A percentile compares a stretch with the other conserved stretches of the same genome.
phyloP scores from a whole-genome alignment of 805 yeast species.

The Diddensiella santjacobensis region DNA sequence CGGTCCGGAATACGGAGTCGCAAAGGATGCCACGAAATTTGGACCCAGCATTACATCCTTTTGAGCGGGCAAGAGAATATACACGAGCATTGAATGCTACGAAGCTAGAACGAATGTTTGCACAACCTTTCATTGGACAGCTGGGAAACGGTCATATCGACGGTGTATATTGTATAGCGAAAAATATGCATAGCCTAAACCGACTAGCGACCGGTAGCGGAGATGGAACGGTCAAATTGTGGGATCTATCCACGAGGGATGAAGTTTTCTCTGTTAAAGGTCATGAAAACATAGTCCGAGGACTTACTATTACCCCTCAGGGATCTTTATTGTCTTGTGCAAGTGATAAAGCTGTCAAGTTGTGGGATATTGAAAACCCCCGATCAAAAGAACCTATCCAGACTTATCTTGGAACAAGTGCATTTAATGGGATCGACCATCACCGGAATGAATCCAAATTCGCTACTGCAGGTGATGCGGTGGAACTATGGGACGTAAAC shows the following conservation, averaged over 20 bases:
- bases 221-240: conserved; percentile 90
- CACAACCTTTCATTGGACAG: conserved; percentile 95
- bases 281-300: conserved; percentile 86
- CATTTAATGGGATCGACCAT: conserved; percentile 82
- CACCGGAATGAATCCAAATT: conserved; percentile 69
- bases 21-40: conserved; percentile 82
- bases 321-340: conserved; percentile 77
- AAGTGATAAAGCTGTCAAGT: conserved; percentile 80
- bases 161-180: conserved; percentile 86
- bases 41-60: conserved; percentile 93
- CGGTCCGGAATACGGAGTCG: conserved; percentile 86
- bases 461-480: conserved; percentile 87
- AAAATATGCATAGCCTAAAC: conserved; percentile 63
- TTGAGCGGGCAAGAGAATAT: conserved; percentile 95
- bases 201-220: conserved; percentile 90
- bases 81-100: conserved; percentile 94
- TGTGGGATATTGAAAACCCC: conserved; percentile 66
- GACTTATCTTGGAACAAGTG: conserved; percentile 78
- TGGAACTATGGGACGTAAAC: conserved; percentile 88
- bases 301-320: conserved; percentile 69
- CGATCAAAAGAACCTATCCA: conserved; percentile 56
- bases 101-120: conserved; percentile 92
- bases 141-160: conserved; percentile 93
- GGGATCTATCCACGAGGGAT: conserved; percentile 80
- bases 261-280: conserved; percentile 79